Evolutionary conservation across 2,329 filamentous ascomycete species (phyloP).

Genomic region (Cladosporium austrohemisphaericum): DNA sequence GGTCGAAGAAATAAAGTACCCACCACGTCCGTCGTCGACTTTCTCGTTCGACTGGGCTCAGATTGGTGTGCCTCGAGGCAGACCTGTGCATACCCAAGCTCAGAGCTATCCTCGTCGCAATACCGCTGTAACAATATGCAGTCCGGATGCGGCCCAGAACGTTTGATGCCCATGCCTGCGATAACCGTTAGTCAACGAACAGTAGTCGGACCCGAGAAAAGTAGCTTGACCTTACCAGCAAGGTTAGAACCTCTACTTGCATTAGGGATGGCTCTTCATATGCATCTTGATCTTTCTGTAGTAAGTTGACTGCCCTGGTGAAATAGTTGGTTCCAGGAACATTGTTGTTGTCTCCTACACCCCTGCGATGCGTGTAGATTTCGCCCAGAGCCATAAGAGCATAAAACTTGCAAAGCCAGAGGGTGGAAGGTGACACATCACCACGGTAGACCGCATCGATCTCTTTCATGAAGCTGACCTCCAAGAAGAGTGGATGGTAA

Average conservation of each 20-base stretch:
- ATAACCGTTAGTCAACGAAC: slow-evolving; percentile 11
- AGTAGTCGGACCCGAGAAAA: not conserved
- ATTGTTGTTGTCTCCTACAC: slow-evolving; percentile 26
- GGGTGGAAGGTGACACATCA: slow-evolving; percentile 30
- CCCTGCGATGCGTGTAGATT: slow-evolving; percentile 42
- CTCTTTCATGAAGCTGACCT: slow-evolving; percentile 37
- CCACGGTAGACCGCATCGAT: slow-evolving; percentile 40
- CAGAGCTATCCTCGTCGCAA: slow-evolving; percentile 43
- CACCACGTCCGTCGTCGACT: slow-evolving; percentile 34
- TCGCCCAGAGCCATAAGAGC: slow-evolving; percentile 47
- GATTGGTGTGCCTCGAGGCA: slow-evolving; percentile 34
- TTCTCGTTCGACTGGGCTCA: slow-evolving; percentile 33
- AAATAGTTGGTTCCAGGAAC: slow-evolving; percentile 47
- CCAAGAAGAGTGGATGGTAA: slow-evolving; percentile 42
- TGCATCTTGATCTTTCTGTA: slow-evolving; percentile 33
- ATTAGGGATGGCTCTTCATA: slow-evolving; percentile 45
- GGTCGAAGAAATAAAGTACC: slow-evolving; percentile 35
- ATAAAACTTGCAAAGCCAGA: slow-evolving; percentile 43
- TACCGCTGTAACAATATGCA: slow-evolving; percentile 44
- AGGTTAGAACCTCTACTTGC: slow-evolving; percentile 43
- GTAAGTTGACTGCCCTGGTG: slow-evolving; percentile 38
- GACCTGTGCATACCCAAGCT: slow-evolving; percentile 43
- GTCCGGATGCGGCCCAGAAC: slow-evolving; percentile 45
- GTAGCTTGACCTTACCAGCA: slow-evolving; percentile 37
- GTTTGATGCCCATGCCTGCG: slow-evolving; percentile 45